Evolutionary conservation across 306 rosid genomes (phyloP).

Genomic region (Vigna trinervia): DNA sequence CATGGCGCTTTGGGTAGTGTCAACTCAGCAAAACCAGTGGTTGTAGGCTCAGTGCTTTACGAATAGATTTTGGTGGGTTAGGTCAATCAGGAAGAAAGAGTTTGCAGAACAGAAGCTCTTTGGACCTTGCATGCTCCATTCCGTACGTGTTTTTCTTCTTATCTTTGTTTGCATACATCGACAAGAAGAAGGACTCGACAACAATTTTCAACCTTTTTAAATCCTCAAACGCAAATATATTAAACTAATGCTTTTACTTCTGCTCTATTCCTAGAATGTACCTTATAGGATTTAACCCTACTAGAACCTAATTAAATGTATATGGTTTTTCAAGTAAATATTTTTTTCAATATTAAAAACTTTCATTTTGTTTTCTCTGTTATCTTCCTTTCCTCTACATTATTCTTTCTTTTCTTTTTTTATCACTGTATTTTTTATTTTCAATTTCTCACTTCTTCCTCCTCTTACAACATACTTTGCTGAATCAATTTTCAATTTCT

Average conservation of each 20-base stretch:
- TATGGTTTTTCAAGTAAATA: too few relatives aligned
- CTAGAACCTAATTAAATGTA: too few relatives aligned
- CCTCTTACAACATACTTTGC: too few relatives aligned
- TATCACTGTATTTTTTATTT: too few relatives aligned
- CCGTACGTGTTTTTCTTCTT: background rate
- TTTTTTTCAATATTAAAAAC: too few relatives aligned
- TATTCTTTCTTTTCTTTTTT: too few relatives aligned
- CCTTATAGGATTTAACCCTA: background rate
- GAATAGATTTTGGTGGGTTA: background rate
- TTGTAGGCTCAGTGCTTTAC: background rate
- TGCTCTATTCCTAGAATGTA: background rate
- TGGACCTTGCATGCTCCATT: background rate
- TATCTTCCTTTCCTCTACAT: too few relatives aligned
- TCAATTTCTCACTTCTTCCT: too few relatives aligned
- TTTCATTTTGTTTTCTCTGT: too few relatives aligned
- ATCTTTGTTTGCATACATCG: background rate
- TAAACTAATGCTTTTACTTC: background rate
- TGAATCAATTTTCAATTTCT: too few relatives aligned
- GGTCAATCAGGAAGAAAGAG: background rate
- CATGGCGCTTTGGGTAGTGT: background rate
- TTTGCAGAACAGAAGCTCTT: constrained; percentile 3
- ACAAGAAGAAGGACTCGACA: background rate
- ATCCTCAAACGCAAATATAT: background rate
- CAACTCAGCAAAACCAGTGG: background rate
- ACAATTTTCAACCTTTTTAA: background rate